Evolutionary conservation across 768 basidiomycete species (phyloP), one percentile per base, ranked within the genome.

Genomic region (Epithele typhae): DNA sequence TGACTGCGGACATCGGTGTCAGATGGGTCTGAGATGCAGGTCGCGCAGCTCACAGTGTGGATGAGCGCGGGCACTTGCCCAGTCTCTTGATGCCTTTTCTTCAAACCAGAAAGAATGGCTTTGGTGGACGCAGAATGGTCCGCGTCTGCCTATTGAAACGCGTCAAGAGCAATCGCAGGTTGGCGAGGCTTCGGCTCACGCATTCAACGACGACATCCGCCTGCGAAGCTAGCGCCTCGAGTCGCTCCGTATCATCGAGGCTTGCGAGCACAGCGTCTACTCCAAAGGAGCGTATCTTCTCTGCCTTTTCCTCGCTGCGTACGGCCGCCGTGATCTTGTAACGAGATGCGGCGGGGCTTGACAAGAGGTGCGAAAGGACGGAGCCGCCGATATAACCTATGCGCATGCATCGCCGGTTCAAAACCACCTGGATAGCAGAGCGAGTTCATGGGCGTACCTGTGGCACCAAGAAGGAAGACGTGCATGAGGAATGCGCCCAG

Each of bases 381-480:
- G 71, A 70, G n/a, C 76, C 80, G 1, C 77, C 77, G 33, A 78
- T 76, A 58, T 79, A 81, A 5, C 77, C 78, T 74, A 15, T 12
- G 21, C 19, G 36, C 8, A 30, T n/a, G n/a, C n/a, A n/a, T n/a
- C n/a, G n/a, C n/a, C n/a, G n/a, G n/a, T n/a, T n/a, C n/a, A n/a
- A n/a, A n/a, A 30, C 27, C 8, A 30, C 7, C 8, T 14, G 27
- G 27, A 30, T 30, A 30, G 8, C 27, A 30, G 14, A n/a, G n/a
- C 8, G 14, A 30, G 14, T 30, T 30, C 27, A 30, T n/a, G 27
- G 14, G 8, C 27, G 27, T 30, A 30, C 27, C 27, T 7, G 27
- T 30, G 8, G 27, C 27, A 14, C 27, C 27, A 14, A 30, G 27
- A 7, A 30, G 14, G 7, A 30, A 14, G 14, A 30, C 27, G 27